A percentile compares a stretch with the other conserved stretches of the same genome.
Conservation (phyloP, 2,329 filamentous ascomycete species). For the Xylaria sp. region DNA sequence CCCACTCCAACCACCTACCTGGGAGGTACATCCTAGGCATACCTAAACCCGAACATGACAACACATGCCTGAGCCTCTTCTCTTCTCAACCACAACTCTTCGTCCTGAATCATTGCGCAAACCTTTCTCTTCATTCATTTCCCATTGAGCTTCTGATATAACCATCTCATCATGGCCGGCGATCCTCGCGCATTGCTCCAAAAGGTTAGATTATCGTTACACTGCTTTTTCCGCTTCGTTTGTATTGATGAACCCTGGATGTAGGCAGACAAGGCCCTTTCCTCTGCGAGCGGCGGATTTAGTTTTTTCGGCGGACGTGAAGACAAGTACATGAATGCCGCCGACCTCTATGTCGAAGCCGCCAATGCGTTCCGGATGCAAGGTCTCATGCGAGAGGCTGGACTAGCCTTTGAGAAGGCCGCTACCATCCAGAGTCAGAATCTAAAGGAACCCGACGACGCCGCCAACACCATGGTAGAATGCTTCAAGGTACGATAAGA, state of each 20-base stretch:
- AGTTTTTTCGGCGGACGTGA: constrained; percentile 87
- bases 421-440: constrained; percentile 83
- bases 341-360: constrained; percentile 87
- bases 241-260: constrained; percentile 33
- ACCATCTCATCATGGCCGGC: constrained; percentile 70
- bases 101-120: constrained; percentile 22
- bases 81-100: constrained; percentile 7
- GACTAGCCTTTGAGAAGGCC: constrained; percentile 85
- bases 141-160: constrained; percentile 11
- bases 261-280: constrained; percentile 86
- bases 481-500: constrained; percentile 80
- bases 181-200: constrained; percentile 82
- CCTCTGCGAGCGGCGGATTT: constrained; percentile 82
- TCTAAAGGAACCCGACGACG: constrained; percentile 91
- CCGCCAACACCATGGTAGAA: constrained; percentile 86
- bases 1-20: constrained; percentile 10
- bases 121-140: constrained; percentile 15
- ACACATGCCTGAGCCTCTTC: constrained; percentile 28
- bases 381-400: constrained; percentile 75
- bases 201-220: constrained; percentile 66
- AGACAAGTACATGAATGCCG: constrained; percentile 91
- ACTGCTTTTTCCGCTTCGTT: constrained; percentile 43
- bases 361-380: constrained; percentile 93
- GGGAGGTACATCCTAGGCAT: background rate
- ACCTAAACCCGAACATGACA: constrained; percentile 21